Evolutionary conservation across 495 filamentous ascomycete species (phyloP).

Genomic region (Penicillium arizonense): DNA sequence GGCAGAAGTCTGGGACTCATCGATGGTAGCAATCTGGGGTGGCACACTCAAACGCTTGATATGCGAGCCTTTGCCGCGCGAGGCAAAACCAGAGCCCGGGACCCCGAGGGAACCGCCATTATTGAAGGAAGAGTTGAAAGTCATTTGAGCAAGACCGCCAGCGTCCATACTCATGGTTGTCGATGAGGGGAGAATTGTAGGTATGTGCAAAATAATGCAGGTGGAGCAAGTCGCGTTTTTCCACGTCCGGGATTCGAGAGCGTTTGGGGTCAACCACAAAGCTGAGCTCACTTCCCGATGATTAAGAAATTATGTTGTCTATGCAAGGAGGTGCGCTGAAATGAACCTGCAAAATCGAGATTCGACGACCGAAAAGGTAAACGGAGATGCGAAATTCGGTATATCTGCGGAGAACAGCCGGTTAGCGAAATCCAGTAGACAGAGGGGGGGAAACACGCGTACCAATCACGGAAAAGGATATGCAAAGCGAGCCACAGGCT

Average conservation of each 20-base stretch:
- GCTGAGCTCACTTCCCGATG: constrained; percentile 22
- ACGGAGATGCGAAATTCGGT: constrained; percentile 11
- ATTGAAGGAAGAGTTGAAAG: constrained; percentile 73
- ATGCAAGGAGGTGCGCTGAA: constrained; percentile 16
- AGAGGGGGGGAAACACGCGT: constrained; percentile 7
- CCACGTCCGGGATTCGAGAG: constrained; percentile 13
- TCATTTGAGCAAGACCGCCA: constrained; percentile 99
- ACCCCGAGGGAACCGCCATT: constrained; percentile 65
- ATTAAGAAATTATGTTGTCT: constrained; percentile 41
- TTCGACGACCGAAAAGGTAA: constrained; percentile 9
- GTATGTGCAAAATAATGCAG: constrained; percentile 37
- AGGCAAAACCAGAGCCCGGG: constrained; percentile 76
- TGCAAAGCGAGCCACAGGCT: constrained; percentile 18
- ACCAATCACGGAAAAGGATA: constrained; percentile 23
- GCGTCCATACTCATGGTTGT: constrained; percentile 83
- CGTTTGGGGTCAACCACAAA: constrained; percentile 35
- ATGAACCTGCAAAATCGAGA: constrained; percentile 15
- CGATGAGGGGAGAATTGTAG: constrained; percentile 17
- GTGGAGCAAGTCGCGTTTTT: constrained; percentile 19
- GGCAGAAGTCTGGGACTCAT: constrained; percentile 58
- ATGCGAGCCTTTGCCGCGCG: constrained; percentile 74
- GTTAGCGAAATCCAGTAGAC: constrained; percentile 3
- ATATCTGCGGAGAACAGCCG: constrained; percentile 17
- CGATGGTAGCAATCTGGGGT: constrained; percentile 60
- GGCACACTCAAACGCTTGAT: constrained; percentile 79